A percentile compares a stretch with the other conserved stretches of the same genome.
Evolutionary conservation across 2,329 filamentous ascomycete genomes (phyloP).

Genomic region (Ceratocystis diversiconidia): DNA sequence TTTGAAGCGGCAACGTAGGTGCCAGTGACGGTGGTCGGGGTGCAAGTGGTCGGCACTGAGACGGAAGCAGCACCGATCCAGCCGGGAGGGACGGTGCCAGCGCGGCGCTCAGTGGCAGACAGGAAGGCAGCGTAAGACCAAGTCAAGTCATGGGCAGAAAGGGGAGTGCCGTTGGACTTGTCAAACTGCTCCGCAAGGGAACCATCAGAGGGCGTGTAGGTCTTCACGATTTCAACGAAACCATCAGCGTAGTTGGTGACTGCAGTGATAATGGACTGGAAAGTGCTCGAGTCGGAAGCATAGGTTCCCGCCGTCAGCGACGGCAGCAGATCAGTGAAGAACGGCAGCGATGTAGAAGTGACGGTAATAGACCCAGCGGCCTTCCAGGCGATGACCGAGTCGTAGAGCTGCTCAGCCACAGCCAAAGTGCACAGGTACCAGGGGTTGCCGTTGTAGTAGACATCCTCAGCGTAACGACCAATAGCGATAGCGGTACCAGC

Average conservation of each 20-base stretch:
- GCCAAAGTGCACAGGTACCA: conserved; percentile 69
- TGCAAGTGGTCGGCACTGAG: conserved; percentile 36
- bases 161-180: conserved; percentile 35
- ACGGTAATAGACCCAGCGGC: conserved; percentile 48
- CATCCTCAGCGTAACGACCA: conserved; percentile 57
- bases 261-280: conserved; percentile 41
- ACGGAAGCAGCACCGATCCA: conserved; percentile 38
- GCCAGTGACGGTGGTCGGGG: conserved; percentile 32
- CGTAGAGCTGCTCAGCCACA: conserved; percentile 67
- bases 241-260: conserved; percentile 44
- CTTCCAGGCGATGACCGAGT: conserved; percentile 60
- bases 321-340: conserved; percentile 54
- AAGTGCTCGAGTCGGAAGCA: conserved; percentile 32
- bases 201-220: conserved; percentile 49
- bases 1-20: conserved; percentile 32
- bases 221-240: conserved; percentile 47
- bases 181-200: conserved; percentile 54
- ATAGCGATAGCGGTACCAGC: conserved; percentile 46
- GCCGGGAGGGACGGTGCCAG: conserved; percentile 39
- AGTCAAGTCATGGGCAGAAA: conserved; percentile 53
- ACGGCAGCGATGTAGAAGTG: conserved; percentile 48
- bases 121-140: conserved; percentile 63
- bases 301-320: conserved; percentile 50
- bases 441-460: conserved; percentile 65
- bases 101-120: conserved; percentile 44